phyloP scores from a whole-genome alignment of 306 rosid genomes.

The Parietaria judaica region DNA sequence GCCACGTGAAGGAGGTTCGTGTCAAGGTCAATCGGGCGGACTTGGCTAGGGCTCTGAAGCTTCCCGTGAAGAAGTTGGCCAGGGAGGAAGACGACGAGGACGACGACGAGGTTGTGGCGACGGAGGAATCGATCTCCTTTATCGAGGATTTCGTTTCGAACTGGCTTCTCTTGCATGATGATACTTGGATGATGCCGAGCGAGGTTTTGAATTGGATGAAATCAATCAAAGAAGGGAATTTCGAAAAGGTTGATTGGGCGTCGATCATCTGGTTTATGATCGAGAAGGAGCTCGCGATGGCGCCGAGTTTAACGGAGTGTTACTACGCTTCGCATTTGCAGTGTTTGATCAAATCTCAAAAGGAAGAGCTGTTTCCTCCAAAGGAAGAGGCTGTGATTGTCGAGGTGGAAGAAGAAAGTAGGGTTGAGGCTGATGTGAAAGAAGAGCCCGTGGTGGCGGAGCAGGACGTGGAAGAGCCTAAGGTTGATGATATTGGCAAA shows the following conservation, averaged over 20 bases:
- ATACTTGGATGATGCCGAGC: constrained; percentile 44
- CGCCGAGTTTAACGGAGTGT: constrained; percentile 42
- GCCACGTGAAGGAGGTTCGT: constrained; percentile 44
- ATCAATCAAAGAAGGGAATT: constrained; percentile 47
- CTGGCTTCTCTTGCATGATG: constrained; percentile 85
- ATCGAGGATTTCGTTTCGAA: constrained; percentile 47
- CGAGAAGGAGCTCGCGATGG: constrained; percentile 58
- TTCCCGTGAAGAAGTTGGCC: constrained; percentile 45
- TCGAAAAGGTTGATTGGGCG: constrained; percentile 75
- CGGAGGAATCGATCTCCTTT: constrained; percentile 42
- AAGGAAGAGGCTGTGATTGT: constrained; percentile 18
- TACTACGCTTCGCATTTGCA: constrained; percentile 89
- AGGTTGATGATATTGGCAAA: constrained; percentile 4
- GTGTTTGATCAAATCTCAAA: constrained; percentile 53
- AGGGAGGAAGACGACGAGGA: constrained; percentile 16
- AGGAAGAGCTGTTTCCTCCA: constrained; percentile 31
- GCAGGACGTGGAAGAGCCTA: constrained; percentile 18
- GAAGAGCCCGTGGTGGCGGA: constrained; percentile 27
- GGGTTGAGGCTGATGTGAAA: constrained; percentile 11
- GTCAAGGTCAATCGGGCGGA: constrained; percentile 55
- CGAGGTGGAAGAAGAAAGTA: not conserved
- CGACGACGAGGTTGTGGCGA: constrained; percentile 1
- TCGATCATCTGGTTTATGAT: constrained; percentile 71
- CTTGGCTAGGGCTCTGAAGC: constrained; percentile 61
- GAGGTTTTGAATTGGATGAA: constrained; percentile 36